Evolutionary conservation across 148 eudicot species (phyloP).

Genomic region (Polygonum aviculare): DNA sequence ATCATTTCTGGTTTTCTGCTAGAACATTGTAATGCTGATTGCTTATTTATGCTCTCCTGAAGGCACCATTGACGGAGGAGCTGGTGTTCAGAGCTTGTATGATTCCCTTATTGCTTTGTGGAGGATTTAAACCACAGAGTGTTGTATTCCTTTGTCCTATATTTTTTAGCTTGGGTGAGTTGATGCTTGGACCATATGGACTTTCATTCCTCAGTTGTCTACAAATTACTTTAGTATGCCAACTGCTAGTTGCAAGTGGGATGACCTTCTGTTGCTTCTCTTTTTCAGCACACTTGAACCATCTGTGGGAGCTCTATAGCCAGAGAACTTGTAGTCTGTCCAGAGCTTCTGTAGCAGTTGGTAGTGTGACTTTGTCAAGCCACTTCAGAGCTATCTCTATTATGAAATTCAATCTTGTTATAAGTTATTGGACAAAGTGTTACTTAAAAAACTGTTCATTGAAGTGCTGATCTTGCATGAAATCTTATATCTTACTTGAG

Average conservation of each 20-base stretch:
- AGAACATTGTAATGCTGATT: neutral
- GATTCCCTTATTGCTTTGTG: slow-evolving; percentile 91
- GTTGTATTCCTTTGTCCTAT: slow-evolving; percentile 65
- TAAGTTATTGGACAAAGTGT: neutral
- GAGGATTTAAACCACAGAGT: slow-evolving; percentile 60
- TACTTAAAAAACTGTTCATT: neutral
- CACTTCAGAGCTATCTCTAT: neutral
- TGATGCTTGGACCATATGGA: neutral
- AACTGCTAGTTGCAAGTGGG: neutral
- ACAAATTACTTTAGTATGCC: neutral
- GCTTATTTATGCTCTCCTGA: neutral
- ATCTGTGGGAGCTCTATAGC: slow-evolving; percentile 56
- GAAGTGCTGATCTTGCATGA: neutral
- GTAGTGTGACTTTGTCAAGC: slow-evolving; percentile 22
- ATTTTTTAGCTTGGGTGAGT: slow-evolving; percentile 94
- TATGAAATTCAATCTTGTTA: neutral
- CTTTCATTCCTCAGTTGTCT: neutral
- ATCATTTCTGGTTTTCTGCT: neutral
- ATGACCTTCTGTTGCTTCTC: neutral
- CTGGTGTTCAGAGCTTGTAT: slow-evolving; percentile 96
- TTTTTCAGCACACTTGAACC: slow-evolving; percentile 74
- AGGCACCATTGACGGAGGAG: slow-evolving; percentile 96
- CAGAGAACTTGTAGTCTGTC: slow-evolving; percentile 39
- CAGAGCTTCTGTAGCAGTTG: slow-evolving; percentile 49
- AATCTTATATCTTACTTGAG: neutral